Evolutionary conservation across 2,329 filamentous ascomycete genomes (phyloP).

Genomic region (Diaporthe amygdali): DNA sequence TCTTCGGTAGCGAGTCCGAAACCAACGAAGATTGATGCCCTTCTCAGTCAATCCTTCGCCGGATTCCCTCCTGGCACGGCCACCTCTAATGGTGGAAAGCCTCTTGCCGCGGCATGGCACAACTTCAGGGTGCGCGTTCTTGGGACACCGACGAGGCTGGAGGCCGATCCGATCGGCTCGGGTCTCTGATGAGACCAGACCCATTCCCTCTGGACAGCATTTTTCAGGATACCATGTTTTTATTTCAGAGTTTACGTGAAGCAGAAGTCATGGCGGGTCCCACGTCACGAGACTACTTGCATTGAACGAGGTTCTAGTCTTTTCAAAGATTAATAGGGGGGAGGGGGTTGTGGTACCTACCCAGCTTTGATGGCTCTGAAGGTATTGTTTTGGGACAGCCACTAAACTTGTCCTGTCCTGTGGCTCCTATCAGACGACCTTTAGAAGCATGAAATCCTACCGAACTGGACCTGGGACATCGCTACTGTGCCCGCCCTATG

Average conservation of each 20-base stretch:
- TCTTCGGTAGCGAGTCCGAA: conserved; percentile 55
- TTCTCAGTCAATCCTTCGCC: background rate
- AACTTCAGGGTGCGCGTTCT: background rate
- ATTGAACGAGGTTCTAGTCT: background rate
- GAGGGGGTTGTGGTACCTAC: background rate
- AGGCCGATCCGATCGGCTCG: background rate
- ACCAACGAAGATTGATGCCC: conserved; percentile 10
- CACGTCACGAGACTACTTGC: background rate
- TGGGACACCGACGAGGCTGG: background rate
- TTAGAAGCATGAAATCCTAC: conserved; percentile 6
- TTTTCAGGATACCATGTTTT: conserved; percentile 21
- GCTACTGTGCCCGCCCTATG: background rate
- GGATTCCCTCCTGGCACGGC: background rate
- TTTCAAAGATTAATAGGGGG: background rate
- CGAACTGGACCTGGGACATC: background rate
- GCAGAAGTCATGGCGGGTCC: background rate
- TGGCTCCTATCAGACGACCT: background rate
- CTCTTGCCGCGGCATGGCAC: background rate
- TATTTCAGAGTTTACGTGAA: background rate
- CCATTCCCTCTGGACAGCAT: conserved; percentile 4
- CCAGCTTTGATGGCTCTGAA: conserved; percentile 4
- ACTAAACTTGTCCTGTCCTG: background rate
- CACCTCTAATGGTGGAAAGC: background rate
- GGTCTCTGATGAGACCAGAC: background rate
- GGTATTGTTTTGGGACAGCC: background rate